A percentile compares a stretch with the other conserved stretches of the same genome.
These are phyloP conservation scores for Linnemannia exigua DNA, from an alignment of 192 early-diverging fungal species.

Conservation along the genomic window DNA sequence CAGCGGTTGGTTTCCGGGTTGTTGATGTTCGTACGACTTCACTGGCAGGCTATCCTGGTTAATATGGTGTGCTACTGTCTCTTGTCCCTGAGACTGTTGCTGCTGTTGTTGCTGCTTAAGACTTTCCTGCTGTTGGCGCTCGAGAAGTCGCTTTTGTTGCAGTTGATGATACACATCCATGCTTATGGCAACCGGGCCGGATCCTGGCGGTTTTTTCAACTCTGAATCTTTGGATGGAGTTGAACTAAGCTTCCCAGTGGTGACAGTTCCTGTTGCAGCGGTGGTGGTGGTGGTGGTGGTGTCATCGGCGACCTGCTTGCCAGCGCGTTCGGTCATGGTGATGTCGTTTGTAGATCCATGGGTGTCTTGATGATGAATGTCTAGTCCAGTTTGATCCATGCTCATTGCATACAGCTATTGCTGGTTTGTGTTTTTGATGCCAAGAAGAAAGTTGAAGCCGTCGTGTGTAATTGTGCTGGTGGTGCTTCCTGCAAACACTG, in stretches of 20 bases:
- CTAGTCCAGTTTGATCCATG: not conserved
- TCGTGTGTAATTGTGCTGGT: not conserved
- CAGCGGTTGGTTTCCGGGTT: not conserved
- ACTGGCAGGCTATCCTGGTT: not conserved
- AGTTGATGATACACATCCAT: constrained; percentile 49
- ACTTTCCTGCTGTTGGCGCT: constrained; percentile 27
- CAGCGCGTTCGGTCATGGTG: constrained; percentile 14
- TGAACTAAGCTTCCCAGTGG: not conserved
- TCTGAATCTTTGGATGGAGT: not conserved
- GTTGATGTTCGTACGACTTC: not conserved
- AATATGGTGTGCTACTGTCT: not conserved
- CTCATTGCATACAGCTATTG: not conserved
- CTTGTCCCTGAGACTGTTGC: not conserved
- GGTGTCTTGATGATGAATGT: not conserved
- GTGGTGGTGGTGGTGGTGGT: not conserved
- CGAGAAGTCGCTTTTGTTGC: constrained; percentile 46
- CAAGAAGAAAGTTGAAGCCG: not conserved
- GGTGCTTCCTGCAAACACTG: not conserved
- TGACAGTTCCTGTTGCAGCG: not conserved
- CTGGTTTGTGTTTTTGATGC: not conserved
- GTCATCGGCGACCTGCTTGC: not conserved
- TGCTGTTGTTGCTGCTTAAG: constrained; percentile 15
- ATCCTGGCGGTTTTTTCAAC: constrained; percentile 33
- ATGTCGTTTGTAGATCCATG: not conserved
- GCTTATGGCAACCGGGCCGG: constrained; percentile 38